A percentile compares a stretch with the other conserved stretches of the same genome.
These are phyloP conservation scores for Phytophthora niederhauseri DNA, from an alignment of 352 stramenopile genomes.

Conservation along the genomic window DNA sequence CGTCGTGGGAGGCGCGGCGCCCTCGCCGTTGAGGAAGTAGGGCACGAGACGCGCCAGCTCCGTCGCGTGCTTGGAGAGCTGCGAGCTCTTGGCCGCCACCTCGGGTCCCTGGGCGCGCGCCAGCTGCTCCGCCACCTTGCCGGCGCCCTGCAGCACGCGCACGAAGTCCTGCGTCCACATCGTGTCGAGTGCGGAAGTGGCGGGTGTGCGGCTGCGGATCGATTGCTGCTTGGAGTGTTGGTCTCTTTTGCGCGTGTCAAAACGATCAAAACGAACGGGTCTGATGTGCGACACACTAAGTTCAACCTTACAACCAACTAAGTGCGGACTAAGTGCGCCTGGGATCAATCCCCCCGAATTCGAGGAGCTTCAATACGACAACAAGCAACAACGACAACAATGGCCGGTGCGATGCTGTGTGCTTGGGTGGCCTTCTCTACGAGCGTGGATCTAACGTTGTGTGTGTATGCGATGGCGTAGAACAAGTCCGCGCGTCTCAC, in stretches of 20 bases:
- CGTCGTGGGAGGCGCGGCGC: not conserved
- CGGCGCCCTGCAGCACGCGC: constrained; percentile 69
- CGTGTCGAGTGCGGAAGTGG: not conserved
- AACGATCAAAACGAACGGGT: constrained; percentile 6
- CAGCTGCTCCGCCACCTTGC: constrained; percentile 68
- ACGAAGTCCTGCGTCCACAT: constrained; percentile 81
- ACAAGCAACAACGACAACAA: constrained; percentile 20
- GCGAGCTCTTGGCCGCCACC: constrained; percentile 28
- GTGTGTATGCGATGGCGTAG: constrained; percentile 20
- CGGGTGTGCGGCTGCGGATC: constrained; percentile 10
- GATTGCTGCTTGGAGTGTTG: constrained; percentile 23
- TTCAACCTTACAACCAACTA: not conserved
- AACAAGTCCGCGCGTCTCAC: constrained; percentile 89
- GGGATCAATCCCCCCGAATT: not conserved
- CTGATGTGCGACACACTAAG: constrained; percentile 7
- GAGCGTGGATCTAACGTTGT: not conserved
- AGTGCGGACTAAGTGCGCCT: not conserved
- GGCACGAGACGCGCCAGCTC: constrained; percentile 58
- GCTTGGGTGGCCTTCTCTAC: not conserved
- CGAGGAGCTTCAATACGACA: constrained; percentile 8
- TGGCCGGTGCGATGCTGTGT: constrained; percentile 28
- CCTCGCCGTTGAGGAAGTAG: constrained; percentile 43
- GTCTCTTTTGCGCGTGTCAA: constrained; percentile 8
- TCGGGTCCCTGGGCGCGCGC: constrained; percentile 45
- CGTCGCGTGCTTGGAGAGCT: constrained; percentile 47